Base-by-base conservation (phyloP, 176 grass and related monocot genomes). In the Oryza rufipogon region DNA sequence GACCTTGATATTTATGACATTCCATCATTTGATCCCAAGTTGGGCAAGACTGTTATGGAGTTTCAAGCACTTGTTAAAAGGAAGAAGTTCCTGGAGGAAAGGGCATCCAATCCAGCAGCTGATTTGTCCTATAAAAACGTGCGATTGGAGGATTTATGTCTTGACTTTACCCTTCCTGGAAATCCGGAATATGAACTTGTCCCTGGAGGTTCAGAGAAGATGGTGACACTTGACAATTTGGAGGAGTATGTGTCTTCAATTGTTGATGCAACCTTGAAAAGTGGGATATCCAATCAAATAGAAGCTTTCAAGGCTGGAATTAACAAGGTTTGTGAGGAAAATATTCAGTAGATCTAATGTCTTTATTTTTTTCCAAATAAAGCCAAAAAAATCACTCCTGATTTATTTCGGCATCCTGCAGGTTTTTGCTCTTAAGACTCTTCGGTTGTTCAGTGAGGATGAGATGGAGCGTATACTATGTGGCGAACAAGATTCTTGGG, bases 1-100 rank as follows among this genome's bases (percentile, higher is more conserved):
- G 92, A 97, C 77, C 88, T 97, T 6, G 86, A 82, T 81, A 88
- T 95, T 46, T 97, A 93, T 80, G 95, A 97, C 75, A 91, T 97
- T 63, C 64, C 73, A 66, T 90, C 73, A 22, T 91, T 97, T 91
- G 89, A 95, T 88, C 92, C 82, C 13, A 80, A 87, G 66, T 77
- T 97, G 44, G 91, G 95, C 11, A 91, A 87, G 81, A 84, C 82
- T 67, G 1, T 97, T 66, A 47, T 91, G 22, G 92, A 95, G 83
- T 97, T 94, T 72, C 51, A 91, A 81, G 89, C 92, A 63, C 86
- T 94, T 68, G 86, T 87, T 77, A 87, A 28, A 15, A 87, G 87
- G 86, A 91, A 89, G 75, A 91, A 87, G 47, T 87, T 89, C 86
- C 20, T 91, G 60, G 89, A 87, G 76, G 81, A n/a, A 75, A 78